Evolutionary conservation across 441 rosid species (phyloP).

Genomic region (Corymbia calophylla): DNA sequence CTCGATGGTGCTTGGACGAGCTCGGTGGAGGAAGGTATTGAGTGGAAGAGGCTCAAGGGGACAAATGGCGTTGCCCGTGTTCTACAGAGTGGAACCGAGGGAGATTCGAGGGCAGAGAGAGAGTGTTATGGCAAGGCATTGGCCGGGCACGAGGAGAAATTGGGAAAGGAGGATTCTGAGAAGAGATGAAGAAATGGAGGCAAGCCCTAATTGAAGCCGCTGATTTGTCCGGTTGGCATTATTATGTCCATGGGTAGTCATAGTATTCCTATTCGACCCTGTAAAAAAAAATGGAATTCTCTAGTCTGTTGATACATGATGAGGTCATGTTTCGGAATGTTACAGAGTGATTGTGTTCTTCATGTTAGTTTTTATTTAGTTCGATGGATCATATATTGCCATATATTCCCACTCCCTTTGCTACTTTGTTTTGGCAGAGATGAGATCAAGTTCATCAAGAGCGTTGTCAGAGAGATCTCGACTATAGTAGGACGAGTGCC

Average conservation of each 20-base stretch:
- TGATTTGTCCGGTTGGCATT: too few relatives aligned
- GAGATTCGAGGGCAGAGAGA: too few relatives aligned
- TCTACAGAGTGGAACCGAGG: too few relatives aligned
- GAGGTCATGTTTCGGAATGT: not conserved
- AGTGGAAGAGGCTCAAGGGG: too few relatives aligned
- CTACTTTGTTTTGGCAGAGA: not conserved
- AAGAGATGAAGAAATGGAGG: too few relatives aligned
- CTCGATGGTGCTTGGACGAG: too few relatives aligned
- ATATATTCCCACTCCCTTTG: not conserved
- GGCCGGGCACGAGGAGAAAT: too few relatives aligned
- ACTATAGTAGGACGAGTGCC: not conserved
- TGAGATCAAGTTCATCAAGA: not conserved
- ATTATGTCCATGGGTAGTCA: too few relatives aligned
- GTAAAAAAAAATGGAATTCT: rapidly evolving
- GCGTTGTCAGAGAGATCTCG: not conserved
- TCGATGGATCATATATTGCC: rapidly evolving
- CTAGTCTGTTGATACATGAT: rapidly evolving
- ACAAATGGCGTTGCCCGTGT: too few relatives aligned
- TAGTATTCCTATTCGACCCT: not conserved
- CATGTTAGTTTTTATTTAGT: rapidly evolving
- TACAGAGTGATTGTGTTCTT: rapidly evolving
- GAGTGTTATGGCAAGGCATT: too few relatives aligned
- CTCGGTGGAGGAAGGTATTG: too few relatives aligned
- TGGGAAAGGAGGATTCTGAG: too few relatives aligned
- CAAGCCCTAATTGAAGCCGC: rapidly evolving